A percentile compares a stretch with the other conserved stretches of the same genome.
phyloP scores from a whole-genome alignment of 257 asterid species.

The Henckelia pumila region DNA sequence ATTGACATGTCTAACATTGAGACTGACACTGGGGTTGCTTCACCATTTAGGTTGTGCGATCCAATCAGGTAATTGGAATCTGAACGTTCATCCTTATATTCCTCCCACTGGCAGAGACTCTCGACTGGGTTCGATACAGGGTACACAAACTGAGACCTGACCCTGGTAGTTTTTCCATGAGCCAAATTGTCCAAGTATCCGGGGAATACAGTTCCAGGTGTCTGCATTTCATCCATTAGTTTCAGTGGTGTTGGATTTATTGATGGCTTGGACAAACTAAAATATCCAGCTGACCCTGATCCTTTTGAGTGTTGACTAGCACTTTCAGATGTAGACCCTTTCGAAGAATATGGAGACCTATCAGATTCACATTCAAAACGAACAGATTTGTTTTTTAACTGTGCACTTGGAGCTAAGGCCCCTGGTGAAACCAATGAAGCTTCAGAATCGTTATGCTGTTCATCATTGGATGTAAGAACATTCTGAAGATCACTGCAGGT shows the following conservation, averaged over 20 bases:
- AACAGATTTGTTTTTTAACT: conserved; percentile 40
- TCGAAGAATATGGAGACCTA: conserved; percentile 37
- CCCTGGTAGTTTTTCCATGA: conserved; percentile 43
- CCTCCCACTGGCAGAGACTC: conserved; percentile 38
- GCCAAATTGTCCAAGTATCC: conserved; percentile 42
- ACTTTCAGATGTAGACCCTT: conserved; percentile 48
- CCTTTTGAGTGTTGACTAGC: conserved; percentile 35
- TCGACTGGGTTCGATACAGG: conserved; percentile 51
- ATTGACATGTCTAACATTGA: conserved; percentile 23
- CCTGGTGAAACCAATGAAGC: conserved; percentile 38
- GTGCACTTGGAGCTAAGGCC: conserved; percentile 35
- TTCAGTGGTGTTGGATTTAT: conserved; percentile 79
- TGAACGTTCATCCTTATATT: conserved; percentile 38
- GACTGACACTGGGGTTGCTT: conserved; percentile 27
- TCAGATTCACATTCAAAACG: conserved; percentile 42
- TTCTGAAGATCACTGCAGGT: conserved; percentile 31
- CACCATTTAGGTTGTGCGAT: conserved; percentile 27
- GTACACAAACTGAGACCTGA: conserved; percentile 69
- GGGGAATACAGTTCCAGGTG: conserved; percentile 89
- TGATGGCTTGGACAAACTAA: conserved; percentile 37
- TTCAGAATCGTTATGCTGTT: conserved; percentile 24
- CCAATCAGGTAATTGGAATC: conserved; percentile 28
- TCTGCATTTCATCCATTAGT: conserved; percentile 80
- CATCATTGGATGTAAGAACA: conserved; percentile 23
- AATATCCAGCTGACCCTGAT: conserved; percentile 33